phyloP scores from a whole-genome alignment of 2,329 filamentous ascomycete species.

The Phialophora expanda region DNA sequence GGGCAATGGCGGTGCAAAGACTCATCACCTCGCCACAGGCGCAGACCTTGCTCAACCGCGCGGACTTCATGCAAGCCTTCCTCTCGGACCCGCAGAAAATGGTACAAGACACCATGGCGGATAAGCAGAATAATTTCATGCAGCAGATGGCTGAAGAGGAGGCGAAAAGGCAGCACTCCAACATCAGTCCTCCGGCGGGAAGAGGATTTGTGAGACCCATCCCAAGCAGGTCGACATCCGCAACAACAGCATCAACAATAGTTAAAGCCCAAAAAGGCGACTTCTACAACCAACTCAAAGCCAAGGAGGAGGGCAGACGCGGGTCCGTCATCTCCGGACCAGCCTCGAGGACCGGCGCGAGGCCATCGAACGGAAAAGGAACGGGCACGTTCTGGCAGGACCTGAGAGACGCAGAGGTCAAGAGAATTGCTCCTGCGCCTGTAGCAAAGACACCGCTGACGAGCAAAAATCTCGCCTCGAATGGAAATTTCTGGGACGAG shows the following conservation, averaged over 20 bases:
- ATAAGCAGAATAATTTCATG: slow-evolving; percentile 32
- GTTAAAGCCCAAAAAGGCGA: slow-evolving; percentile 19
- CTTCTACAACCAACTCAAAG: slow-evolving; percentile 31
- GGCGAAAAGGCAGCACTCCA: slow-evolving; percentile 25
- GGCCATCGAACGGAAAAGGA: background rate
- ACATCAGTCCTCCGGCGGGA: background rate
- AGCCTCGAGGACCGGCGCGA: background rate
- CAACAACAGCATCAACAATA: background rate
- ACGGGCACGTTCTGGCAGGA: slow-evolving; percentile 38
- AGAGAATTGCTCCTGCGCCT: background rate
- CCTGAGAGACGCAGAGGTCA: slow-evolving; percentile 23
- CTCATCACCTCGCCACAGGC: slow-evolving; percentile 34
- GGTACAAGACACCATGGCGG: slow-evolving; percentile 34
- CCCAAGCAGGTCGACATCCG: slow-evolving; percentile 1
- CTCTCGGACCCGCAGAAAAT: slow-evolving; percentile 36
- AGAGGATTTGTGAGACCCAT: slow-evolving; percentile 2
- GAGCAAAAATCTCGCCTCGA: slow-evolving; percentile 8
- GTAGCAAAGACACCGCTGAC: background rate
- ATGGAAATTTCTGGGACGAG: slow-evolving; percentile 35
- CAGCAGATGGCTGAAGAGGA: slow-evolving; percentile 36
- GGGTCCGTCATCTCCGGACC: slow-evolving; percentile 18
- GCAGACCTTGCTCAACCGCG: slow-evolving; percentile 34
- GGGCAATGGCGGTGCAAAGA: slow-evolving; percentile 32
- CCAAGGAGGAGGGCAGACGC: slow-evolving; percentile 29
- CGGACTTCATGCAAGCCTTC: slow-evolving; percentile 37